Evolutionary conservation across 805 yeast species (phyloP).

Genomic region (Suhomyces faveliae): DNA sequence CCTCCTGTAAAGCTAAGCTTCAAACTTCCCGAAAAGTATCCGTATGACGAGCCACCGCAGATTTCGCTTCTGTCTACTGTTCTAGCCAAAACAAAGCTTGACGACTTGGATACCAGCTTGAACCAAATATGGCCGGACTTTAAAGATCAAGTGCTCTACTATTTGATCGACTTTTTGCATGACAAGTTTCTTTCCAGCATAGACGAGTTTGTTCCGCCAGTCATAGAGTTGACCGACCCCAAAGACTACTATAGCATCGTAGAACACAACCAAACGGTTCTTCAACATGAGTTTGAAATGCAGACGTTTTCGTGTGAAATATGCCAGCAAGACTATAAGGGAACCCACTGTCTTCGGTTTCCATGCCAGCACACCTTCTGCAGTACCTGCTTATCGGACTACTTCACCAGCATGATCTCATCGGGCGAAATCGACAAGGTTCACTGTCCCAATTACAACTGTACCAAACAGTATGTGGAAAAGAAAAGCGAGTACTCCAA

Average conservation of each 20-base stretch:
- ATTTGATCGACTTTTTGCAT: constrained; percentile 41
- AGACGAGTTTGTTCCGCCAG: constrained; percentile 5
- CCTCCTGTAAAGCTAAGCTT: constrained; percentile 32
- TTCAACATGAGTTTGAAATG: constrained; percentile 25
- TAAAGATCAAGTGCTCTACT: constrained; percentile 40
- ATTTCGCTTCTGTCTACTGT: constrained; percentile 28
- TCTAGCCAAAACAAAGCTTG: constrained; percentile 21
- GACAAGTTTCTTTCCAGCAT: constrained; percentile 19
- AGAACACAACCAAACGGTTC: constrained; percentile 20
- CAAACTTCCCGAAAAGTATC: constrained; percentile 34
- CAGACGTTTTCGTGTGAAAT: constrained; percentile 53
- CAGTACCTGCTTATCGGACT: constrained; percentile 48
- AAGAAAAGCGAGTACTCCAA: constrained; percentile 17
- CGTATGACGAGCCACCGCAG: constrained; percentile 25
- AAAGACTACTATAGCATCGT: constrained; percentile 6
- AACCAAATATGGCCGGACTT: constrained; percentile 32
- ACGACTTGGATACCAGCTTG: constrained; percentile 16
- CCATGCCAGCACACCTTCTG: constrained; percentile 71
- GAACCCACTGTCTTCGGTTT: constrained; percentile 36
- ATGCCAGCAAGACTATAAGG: constrained; percentile 51
- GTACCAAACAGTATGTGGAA: constrained; percentile 30
- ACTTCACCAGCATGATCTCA: constrained; percentile 39
- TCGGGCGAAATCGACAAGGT: constrained; percentile 50
- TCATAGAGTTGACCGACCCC: neutral
- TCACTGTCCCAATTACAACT: constrained; percentile 58